phyloP scores from a whole-genome alignment of 208 protist genomes.

The Acanthamoeba castellanii region DNA sequence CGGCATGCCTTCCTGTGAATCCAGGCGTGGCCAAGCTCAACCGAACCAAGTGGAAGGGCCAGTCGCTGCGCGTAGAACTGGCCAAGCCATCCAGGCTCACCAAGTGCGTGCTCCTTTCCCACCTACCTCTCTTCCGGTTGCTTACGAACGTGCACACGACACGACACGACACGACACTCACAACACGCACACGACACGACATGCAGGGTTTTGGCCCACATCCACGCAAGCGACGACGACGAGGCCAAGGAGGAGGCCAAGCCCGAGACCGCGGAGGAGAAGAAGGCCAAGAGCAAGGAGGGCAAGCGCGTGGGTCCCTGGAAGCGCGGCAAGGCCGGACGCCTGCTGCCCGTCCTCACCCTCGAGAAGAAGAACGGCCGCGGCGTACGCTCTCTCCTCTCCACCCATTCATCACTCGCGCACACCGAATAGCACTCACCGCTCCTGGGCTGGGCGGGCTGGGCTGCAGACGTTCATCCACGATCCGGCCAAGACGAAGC shows the following conservation, averaged over 20 bases:
- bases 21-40: slow-evolving; percentile 8
- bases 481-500: slow-evolving; percentile 44
- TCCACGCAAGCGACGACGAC: background rate
- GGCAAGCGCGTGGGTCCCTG: slow-evolving; percentile 23
- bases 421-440: background rate
- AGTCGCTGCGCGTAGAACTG: background rate
- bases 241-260: background rate
- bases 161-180: too few species aligned
- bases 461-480: background rate
- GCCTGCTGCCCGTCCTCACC: slow-evolving; percentile 28
- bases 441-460: background rate
- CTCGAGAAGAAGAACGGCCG: slow-evolving; percentile 55
- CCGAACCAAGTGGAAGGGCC: slow-evolving; percentile 25
- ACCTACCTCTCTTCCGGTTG: background rate
- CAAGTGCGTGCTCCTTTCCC: background rate
- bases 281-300: background rate
- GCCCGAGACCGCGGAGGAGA: background rate
- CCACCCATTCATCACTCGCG: background rate
- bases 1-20: background rate
- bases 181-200: too few species aligned
- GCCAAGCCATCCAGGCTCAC: background rate
- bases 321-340: slow-evolving; percentile 46
- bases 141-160: background rate
- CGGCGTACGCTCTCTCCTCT: background rate
- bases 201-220: background rate